Percentiles rank a stretch among this genome's conserved stretches.
These are phyloP conservation scores for Gracilaria domingensis DNA, from an alignment of 23 red algal species.

Conservation along the genomic window DNA sequence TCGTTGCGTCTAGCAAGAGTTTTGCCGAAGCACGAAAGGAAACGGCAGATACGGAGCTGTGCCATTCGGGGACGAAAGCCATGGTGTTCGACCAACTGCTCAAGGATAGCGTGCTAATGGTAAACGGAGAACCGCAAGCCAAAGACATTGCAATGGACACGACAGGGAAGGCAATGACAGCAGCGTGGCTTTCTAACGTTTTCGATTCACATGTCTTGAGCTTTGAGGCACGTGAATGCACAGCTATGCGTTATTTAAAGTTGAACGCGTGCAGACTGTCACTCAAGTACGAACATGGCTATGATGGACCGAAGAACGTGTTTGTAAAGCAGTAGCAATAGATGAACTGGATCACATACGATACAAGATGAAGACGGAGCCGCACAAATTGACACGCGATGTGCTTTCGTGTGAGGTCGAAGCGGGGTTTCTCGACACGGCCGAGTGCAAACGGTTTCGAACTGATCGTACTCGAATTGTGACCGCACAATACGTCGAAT, in stretches of 20 bases:
- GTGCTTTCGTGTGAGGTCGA: slow-evolving; percentile 67
- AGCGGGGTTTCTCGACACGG: slow-evolving; percentile 40
- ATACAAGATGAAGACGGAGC: slow-evolving; percentile 45
- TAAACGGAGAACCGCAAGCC: slow-evolving; percentile 17
- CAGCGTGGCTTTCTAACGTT: slow-evolving; percentile 37
- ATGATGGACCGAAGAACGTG: slow-evolving; percentile 19
- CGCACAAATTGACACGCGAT: slow-evolving; percentile 67
- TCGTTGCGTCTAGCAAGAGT: slow-evolving; percentile 45
- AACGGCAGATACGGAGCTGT: background rate
- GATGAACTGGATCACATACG: slow-evolving; percentile 56
- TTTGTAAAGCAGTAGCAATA: slow-evolving; percentile 73
- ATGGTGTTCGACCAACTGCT: slow-evolving; percentile 55
- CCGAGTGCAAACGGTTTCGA: slow-evolving; percentile 44
- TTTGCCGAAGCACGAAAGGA: slow-evolving; percentile 16
- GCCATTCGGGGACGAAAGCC: slow-evolving; percentile 12
- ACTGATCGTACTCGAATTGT: slow-evolving; percentile 36
- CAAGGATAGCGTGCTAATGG: slow-evolving; percentile 1
- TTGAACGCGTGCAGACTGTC: slow-evolving; percentile 53
- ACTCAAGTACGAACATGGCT: slow-evolving; percentile 4
- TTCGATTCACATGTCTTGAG: slow-evolving; percentile 9
- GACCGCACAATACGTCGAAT: slow-evolving; percentile 15
- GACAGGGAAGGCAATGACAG: slow-evolving; percentile 58
- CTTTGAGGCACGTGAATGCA: slow-evolving; percentile 43
- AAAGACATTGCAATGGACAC: slow-evolving; percentile 66
- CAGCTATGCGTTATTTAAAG: slow-evolving; percentile 58